A percentile compares a stretch with the other conserved stretches of the same genome.
phyloP scores from a whole-genome alignment of 495 filamentous ascomycete genomes.

The Endocarpon pusillum region DNA sequence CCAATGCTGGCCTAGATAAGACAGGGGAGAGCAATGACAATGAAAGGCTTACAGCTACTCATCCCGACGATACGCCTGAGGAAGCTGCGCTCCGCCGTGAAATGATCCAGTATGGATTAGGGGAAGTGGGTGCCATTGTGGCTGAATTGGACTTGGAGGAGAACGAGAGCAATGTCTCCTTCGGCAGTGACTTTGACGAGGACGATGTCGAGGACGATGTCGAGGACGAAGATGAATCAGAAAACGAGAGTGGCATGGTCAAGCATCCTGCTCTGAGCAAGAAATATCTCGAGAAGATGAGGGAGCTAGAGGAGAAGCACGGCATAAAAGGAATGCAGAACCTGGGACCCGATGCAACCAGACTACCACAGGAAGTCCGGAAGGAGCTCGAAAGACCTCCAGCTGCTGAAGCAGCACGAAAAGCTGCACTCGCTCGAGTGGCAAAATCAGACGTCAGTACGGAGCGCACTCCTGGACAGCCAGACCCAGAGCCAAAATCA shows the following conservation, averaged over 20 bases:
- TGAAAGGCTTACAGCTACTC: constrained; percentile 8
- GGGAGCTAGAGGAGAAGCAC: constrained; percentile 60
- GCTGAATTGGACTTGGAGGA: constrained; percentile 84
- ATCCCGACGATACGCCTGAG: constrained; percentile 54
- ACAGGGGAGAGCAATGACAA: neutral
- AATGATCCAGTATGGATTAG: constrained; percentile 80
- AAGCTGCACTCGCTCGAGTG: no score
- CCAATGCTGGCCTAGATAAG: neutral
- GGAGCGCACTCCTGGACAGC: no score
- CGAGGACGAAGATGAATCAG: constrained; percentile 40
- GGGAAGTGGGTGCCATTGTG: constrained; percentile 75
- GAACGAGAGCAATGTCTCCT: constrained; percentile 34
- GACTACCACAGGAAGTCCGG: constrained; percentile 19
- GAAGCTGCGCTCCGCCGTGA: constrained; percentile 68
- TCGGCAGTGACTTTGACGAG: constrained; percentile 31
- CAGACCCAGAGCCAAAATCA: neutral
- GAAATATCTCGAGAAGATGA: constrained; percentile 63
- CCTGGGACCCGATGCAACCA: constrained; percentile 26
- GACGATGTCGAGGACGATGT: constrained; percentile 36
- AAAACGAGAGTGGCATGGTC: constrained; percentile 53
- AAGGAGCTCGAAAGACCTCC: constrained; percentile 16
- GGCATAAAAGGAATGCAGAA: constrained; percentile 39
- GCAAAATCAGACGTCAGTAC: no score
- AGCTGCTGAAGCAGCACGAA: constrained; percentile 11
- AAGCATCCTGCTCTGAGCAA: constrained; percentile 43